Evolutionary conservation across 805 yeast genomes (phyloP).

Genomic region (Pichia exigua): DNA sequence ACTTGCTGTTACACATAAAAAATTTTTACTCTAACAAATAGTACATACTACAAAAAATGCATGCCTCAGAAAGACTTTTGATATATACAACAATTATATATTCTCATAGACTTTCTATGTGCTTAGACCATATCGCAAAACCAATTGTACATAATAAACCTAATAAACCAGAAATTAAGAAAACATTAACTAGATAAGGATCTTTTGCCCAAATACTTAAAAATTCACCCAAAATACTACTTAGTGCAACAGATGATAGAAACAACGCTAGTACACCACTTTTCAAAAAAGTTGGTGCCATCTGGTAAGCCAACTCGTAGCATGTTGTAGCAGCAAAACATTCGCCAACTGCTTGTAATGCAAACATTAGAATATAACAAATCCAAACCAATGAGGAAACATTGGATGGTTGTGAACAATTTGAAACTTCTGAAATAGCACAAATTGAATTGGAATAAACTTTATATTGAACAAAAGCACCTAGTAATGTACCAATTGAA

Average conservation of each 20-base stretch:
- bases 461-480: constrained; percentile 38
- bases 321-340: constrained; percentile 45
- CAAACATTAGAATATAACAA: constrained; percentile 28
- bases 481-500: constrained; percentile 39
- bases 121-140: constrained; percentile 4
- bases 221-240: constrained; percentile 38
- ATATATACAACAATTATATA: too few species aligned
- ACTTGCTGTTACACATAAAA: too few species aligned
- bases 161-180: constrained; percentile 28
- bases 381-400: constrained; percentile 28
- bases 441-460: constrained; percentile 40
- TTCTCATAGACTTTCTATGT: not conserved
- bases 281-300: constrained; percentile 43
- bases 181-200: constrained; percentile 33
- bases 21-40: too few species aligned
- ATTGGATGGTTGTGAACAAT: constrained; percentile 12
- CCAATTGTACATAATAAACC: constrained; percentile 18
- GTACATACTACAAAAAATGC: too few species aligned
- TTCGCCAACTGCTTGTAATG: constrained; percentile 44
- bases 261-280: constrained; percentile 41
- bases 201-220: constrained; percentile 33
- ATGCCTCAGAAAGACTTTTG: too few species aligned
- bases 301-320: constrained; percentile 46
- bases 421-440: constrained; percentile 28
- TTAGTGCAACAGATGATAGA: constrained; percentile 34